Percentiles rank a stretch among this genome's conserved stretches.
phyloP scores from a whole-genome alignment of 257 asterid genomes.

The Solanum pinnatisectum region DNA sequence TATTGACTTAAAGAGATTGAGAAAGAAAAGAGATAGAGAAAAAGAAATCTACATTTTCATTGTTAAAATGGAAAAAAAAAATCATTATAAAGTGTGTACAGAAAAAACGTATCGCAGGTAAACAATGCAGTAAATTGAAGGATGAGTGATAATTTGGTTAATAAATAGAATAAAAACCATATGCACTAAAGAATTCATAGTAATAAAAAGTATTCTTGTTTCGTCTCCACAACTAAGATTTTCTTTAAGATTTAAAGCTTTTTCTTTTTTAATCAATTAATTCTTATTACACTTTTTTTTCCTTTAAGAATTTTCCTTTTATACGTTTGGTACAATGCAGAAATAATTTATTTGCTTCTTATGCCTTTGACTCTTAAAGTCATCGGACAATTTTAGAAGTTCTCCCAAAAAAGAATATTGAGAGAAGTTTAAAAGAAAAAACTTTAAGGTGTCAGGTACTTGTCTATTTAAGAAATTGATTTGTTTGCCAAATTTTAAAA shows the following conservation, averaged over 20 bases:
- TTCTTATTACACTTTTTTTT: not conserved
- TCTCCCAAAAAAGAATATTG: not conserved
- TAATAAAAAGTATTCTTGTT: not conserved
- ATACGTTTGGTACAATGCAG: not conserved
- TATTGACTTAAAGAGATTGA: not conserved
- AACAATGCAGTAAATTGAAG: not conserved
- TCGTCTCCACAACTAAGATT: not conserved
- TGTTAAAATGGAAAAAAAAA: not conserved
- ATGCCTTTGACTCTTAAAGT: not conserved
- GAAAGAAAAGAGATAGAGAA: not conserved
- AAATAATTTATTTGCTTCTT: not conserved
- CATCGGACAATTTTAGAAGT: not conserved
- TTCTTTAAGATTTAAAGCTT: not conserved
- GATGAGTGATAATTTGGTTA: not conserved
- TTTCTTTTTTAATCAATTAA: not conserved
- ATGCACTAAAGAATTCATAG: not conserved
- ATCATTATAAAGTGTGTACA: not conserved
- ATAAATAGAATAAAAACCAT: not conserved
- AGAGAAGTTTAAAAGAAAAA: not conserved
- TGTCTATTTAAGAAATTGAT: not conserved
- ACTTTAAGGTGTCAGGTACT: not conserved
- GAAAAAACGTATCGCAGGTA: not conserved
- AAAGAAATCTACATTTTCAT: not conserved
- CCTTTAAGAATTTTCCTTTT: not conserved
- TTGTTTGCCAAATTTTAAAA: not conserved